Percentiles rank a stretch among this genome's conserved stretches.
Conservation (phyloP, 345 rosid genomes). For the Citrus medica region DNA sequence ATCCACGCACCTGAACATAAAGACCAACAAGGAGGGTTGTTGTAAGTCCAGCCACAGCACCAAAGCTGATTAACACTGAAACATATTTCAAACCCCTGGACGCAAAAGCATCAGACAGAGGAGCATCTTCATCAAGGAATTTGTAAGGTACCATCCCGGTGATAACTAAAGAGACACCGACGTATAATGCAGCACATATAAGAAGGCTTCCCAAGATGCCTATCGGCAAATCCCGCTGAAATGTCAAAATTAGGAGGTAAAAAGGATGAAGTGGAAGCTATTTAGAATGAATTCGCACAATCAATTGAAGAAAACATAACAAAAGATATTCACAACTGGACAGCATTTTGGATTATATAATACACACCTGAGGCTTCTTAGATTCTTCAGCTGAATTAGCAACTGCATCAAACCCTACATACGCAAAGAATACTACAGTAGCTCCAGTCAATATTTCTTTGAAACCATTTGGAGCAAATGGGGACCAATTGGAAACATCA, state of each 20-base stretch:
- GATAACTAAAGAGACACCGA: slow-evolving; percentile 85
- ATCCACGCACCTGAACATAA: slow-evolving; percentile 81
- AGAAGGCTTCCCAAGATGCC: slow-evolving; percentile 91
- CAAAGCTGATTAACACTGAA: slow-evolving; percentile 76
- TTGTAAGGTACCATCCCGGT: slow-evolving; percentile 95
- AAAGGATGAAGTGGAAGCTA: slow-evolving; percentile 6
- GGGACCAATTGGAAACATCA: slow-evolving; percentile 87
- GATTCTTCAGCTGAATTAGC: slow-evolving; percentile 98
- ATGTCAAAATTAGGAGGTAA: slow-evolving; percentile 8
- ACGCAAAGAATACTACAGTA: slow-evolving; percentile 92
- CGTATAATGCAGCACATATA: slow-evolving; percentile 62
- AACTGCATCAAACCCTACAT: slow-evolving; percentile 97
- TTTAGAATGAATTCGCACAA: neutral
- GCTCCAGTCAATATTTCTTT: slow-evolving; percentile 83
- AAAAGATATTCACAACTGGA: neutral
- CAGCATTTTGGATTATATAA: slow-evolving; percentile 7
- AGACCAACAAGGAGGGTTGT: slow-evolving; percentile 94
- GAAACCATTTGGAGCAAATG: slow-evolving; percentile 84
- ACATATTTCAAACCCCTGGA: slow-evolving; percentile 85
- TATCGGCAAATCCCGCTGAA: slow-evolving; percentile 86
- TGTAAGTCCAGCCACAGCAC: slow-evolving; percentile 97
- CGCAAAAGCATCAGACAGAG: slow-evolving; percentile 75
- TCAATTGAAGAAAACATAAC: neutral
- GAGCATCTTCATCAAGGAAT: slow-evolving; percentile 86
- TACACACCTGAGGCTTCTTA: slow-evolving; percentile 75